Percentiles rank a stretch among this genome's conserved stretches.
These are phyloP conservation scores for Alternaria novae-zelandiae DNA, from an alignment of 2,329 filamentous ascomycete species.

Conservation along the genomic window DNA sequence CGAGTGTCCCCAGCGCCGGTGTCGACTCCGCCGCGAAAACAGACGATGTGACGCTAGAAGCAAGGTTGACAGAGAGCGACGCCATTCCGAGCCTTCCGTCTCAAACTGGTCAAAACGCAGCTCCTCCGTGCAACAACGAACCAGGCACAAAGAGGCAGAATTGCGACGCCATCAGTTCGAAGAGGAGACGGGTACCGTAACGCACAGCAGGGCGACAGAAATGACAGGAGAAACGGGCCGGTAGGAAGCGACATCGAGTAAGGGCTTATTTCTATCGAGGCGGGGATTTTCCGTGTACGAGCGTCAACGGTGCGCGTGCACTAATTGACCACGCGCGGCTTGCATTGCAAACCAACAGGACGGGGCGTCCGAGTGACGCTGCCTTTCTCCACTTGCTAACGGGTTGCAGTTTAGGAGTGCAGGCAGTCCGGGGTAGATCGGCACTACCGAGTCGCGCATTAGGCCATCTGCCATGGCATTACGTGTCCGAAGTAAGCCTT, in stretches of 20 bases:
- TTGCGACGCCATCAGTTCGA: background rate
- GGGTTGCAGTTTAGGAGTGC: background rate
- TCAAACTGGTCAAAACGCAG: background rate
- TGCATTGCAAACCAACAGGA: constrained; percentile 1
- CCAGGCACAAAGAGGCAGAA: background rate
- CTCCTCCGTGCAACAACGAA: background rate
- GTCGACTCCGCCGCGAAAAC: constrained; percentile 19
- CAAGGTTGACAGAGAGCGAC: constrained; percentile 15
- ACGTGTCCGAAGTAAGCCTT: no score
- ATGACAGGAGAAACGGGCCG: constrained; percentile 1
- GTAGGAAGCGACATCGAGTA: background rate
- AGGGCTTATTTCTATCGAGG: background rate
- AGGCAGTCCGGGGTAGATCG: constrained; percentile 25
- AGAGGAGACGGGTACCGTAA: background rate
- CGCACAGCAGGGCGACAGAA: background rate
- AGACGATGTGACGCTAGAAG: constrained; percentile 17
- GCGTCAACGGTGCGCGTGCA: background rate
- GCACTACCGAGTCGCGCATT: background rate
- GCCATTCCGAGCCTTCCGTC: constrained; percentile 20
- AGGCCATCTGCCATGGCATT: background rate
- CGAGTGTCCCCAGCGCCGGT: constrained; percentile 36
- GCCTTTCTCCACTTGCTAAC: constrained; percentile 15
- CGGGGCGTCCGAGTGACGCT: constrained; percentile 15
- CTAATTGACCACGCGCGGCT: background rate
- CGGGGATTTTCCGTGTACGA: constrained; percentile 1